Evolutionary conservation across 208 protist genomes (phyloP).

Genomic region (Leishmania aethiopica): DNA sequence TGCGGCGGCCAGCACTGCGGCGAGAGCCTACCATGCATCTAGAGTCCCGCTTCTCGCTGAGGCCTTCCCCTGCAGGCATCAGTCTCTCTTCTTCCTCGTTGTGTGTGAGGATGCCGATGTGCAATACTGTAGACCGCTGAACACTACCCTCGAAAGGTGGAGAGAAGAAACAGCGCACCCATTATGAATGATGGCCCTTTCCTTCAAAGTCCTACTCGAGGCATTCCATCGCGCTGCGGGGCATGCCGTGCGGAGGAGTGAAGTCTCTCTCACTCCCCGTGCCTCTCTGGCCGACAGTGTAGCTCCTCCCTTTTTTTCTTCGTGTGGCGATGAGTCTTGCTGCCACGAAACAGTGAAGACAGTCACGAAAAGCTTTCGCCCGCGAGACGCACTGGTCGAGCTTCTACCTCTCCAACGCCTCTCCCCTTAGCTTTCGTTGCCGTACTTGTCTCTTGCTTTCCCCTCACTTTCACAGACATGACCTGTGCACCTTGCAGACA

Average conservation of each 20-base stretch:
- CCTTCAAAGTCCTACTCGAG: neutral
- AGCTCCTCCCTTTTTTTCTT: neutral
- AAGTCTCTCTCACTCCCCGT: neutral
- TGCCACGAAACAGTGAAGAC: neutral
- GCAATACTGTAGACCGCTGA: conserved; percentile 8
- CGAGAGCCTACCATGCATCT: neutral
- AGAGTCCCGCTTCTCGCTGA: neutral
- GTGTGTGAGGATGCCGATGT: neutral
- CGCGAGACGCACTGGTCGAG: neutral
- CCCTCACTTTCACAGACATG: neutral
- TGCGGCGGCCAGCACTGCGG: neutral
- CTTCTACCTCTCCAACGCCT: neutral
- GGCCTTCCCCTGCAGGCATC: neutral
- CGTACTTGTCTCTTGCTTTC: neutral
- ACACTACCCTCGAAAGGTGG: neutral
- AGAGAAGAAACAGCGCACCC: neutral
- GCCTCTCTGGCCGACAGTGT: neutral
- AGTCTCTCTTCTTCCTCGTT: conserved; percentile 3
- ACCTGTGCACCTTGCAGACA: neutral
- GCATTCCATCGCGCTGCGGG: neutral
- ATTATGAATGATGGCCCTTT: neutral
- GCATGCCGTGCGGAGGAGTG: neutral
- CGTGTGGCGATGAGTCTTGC: neutral
- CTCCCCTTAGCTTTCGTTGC: neutral
- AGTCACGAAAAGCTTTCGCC: neutral